These are phyloP conservation scores for Lolium multiflorum DNA, from an alignment of 176 grass and related monocot species.

Conservation along the genomic window DNA sequence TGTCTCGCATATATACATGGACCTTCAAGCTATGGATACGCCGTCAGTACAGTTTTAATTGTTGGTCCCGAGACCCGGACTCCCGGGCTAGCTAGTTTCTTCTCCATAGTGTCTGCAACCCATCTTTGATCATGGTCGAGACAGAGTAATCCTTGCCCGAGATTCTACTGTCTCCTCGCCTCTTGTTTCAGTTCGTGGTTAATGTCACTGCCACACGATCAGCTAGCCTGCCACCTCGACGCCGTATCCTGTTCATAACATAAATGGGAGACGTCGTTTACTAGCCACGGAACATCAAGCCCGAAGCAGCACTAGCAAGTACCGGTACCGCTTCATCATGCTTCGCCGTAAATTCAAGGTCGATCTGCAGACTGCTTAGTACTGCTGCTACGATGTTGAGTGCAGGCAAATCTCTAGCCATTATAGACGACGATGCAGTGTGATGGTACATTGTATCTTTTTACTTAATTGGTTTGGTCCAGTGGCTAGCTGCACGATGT, in stretches of 20 bases:
- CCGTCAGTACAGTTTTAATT: conserved; percentile 27
- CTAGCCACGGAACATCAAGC: conserved; percentile 12
- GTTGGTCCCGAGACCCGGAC: background rate
- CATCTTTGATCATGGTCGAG: background rate
- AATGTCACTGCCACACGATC: conserved; percentile 12
- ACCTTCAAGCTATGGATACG: background rate
- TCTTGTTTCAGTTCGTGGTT: background rate
- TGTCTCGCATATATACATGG: background rate
- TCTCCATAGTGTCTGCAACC: background rate
- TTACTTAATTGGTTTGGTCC: conserved; percentile 27
- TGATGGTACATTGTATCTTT: background rate
- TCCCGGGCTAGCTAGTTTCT: background rate
- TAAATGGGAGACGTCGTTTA: background rate
- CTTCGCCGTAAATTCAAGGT: background rate
- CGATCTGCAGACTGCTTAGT: background rate
- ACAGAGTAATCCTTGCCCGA: conserved; percentile 5
- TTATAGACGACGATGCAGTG: background rate
- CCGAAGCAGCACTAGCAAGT: background rate
- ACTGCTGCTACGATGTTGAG: background rate
- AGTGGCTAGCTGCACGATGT: background rate
- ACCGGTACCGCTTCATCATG: background rate
- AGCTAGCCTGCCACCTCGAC: background rate
- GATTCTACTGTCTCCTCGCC: conserved; percentile 27
- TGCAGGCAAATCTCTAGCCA: conserved; percentile 28
- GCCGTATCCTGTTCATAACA: background rate